Evolutionary conservation across 345 rosid genomes (phyloP), one percentile per base, ranked within the genome.

Genomic region (Erucastrum elatum): DNA sequence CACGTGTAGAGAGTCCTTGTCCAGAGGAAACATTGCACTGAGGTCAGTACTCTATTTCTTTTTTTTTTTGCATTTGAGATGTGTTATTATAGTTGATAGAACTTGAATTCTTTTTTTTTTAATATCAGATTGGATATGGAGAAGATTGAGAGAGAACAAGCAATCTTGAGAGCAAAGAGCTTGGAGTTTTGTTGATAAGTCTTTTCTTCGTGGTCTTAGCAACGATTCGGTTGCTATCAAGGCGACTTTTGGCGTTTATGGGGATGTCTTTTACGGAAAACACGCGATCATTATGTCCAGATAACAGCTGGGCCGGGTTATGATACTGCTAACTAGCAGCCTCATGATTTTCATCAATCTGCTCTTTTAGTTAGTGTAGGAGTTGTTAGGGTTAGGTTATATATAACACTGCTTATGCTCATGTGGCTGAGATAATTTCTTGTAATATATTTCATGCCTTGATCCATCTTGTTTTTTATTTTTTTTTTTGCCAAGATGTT

Each of bases 321-420:
- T n/a, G n/a, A 51, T 51, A n/a, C 58, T 51, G 58, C 58, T 51
- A 51, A 15, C 25, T 6, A 51, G 58, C 8, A 15, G 86, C 66
- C 85, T 90, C 85, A 86, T 90, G 71, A 84, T 94, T 72, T 87
- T 90, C 86, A 84, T 90, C 34, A 88, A 94, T 55, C 82, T 92
- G 72, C 85, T 92, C 51, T 90, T 91, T 64, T 79, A 79, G 70
- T 13, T 53, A 64, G 66, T 8, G 1, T 72, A 66, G 35, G 77
- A 61, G 30, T 6, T 61, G 30, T 6, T 61, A 67, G 65, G 70
- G 6, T 29, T 73, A 67, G 74, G 29, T 64, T n/a, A n/a, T n/a
- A n/a, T n/a, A n/a, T n/a, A n/a, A n/a, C n/a, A n/a, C n/a, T n/a
- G n/a, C n/a, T n/a, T n/a, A n/a, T n/a, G n/a, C n/a, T n/a, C n/a